phyloP scores from a whole-genome alignment of 2,329 filamentous ascomycete genomes.

The Beauveria australis region DNA sequence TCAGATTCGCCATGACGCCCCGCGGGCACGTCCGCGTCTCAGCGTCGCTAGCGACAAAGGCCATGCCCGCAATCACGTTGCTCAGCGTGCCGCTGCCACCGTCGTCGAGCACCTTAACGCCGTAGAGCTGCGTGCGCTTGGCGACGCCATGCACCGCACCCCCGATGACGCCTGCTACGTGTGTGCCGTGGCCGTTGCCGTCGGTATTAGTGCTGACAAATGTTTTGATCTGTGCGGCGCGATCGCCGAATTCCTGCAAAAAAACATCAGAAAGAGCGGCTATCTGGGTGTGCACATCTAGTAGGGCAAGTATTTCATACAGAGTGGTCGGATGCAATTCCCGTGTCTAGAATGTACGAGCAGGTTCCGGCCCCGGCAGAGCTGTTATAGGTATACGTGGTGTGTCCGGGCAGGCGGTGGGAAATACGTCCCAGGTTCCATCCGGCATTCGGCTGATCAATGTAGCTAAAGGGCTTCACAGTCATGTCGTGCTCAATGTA shows the following conservation, averaged over 20 bases:
- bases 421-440: conserved; percentile 7
- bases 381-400: conserved; percentile 1
- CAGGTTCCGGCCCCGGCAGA: conserved; percentile 4
- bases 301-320: not conserved
- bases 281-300: not conserved
- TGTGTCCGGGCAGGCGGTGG: not conserved
- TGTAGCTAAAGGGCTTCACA: not conserved
- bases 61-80: conserved; percentile 31
- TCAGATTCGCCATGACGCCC: conserved; percentile 42
- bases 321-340: not conserved
- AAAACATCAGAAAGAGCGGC: not conserved
- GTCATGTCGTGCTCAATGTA: not conserved
- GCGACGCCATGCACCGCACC: conserved; percentile 32
- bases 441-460: not conserved
- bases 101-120: conserved; percentile 34
- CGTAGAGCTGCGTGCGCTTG: conserved; percentile 29
- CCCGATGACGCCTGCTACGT: conserved; percentile 31
- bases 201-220: conserved; percentile 25
- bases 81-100: conserved; percentile 26
- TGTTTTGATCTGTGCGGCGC: conserved; percentile 20
- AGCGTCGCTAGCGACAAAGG: conserved; percentile 28
- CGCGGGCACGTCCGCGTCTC: conserved; percentile 22
- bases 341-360: conserved; percentile 4
- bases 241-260: conserved; percentile 26
- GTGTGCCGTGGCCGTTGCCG: conserved; percentile 33